Conservation (phyloP, 805 yeast species). For the Nakazawaea molendinolei region DNA sequence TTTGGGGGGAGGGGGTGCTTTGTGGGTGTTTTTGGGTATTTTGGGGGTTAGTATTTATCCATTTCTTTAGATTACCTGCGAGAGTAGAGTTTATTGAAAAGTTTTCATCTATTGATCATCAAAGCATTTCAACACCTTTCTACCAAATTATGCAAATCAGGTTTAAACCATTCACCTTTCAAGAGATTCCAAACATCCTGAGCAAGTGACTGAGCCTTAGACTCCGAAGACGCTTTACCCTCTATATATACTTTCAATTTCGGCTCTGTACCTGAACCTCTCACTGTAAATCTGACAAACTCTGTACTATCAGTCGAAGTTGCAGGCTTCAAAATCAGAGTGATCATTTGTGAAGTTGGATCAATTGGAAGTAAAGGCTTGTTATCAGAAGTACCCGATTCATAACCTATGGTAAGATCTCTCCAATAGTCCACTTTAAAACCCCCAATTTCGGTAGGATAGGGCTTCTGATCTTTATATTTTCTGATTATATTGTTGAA, state of each 20-base stretch:
- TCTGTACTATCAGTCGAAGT: slow-evolving; percentile 18
- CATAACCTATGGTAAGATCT: slow-evolving; percentile 79
- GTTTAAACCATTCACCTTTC: slow-evolving; percentile 61
- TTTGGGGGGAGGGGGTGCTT: no score
- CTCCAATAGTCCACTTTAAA: slow-evolving; percentile 63
- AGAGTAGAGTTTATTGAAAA: no score
- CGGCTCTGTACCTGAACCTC: slow-evolving; percentile 98
- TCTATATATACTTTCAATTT: slow-evolving; percentile 89
- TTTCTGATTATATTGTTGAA: slow-evolving; percentile 39
- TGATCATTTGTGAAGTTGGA: slow-evolving; percentile 78
- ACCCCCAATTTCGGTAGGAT: slow-evolving; percentile 49
- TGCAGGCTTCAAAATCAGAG: slow-evolving; percentile 39
- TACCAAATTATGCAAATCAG: slow-evolving; percentile 33
- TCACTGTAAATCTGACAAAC: slow-evolving; percentile 65
- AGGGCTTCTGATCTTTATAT: slow-evolving; percentile 17
- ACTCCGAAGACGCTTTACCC: slow-evolving; percentile 46
- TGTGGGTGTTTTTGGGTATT: no score
- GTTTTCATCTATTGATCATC: background rate
- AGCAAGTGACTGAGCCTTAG: slow-evolving; percentile 46
- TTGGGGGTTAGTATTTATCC: no score
- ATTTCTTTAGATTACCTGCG: no score
- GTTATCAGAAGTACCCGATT: slow-evolving; percentile 54
- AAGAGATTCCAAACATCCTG: slow-evolving; percentile 60
- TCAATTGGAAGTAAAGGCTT: slow-evolving; percentile 68
- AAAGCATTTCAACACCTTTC: slow-evolving; percentile 25